These are phyloP conservation scores for Drosera spatulata DNA, from an alignment of 179 eudicot genomes.

Conservation along the genomic window DNA sequence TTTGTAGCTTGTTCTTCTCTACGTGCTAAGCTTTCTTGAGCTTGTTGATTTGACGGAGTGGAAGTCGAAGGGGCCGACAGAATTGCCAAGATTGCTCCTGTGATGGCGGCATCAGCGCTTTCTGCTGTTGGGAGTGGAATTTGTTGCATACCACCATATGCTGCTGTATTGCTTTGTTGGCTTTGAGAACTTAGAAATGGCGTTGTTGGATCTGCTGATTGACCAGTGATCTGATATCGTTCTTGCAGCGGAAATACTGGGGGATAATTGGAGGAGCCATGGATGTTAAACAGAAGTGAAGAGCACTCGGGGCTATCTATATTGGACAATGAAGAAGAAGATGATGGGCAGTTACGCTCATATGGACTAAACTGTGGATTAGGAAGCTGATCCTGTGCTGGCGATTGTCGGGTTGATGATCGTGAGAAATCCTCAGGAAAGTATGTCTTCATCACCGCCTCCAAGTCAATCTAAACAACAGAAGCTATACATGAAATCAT, in stretches of 20 bases:
- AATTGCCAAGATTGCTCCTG: conserved; percentile 52
- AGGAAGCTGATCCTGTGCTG: conserved; percentile 5
- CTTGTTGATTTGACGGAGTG: conserved; percentile 5
- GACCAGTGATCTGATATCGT: conserved; percentile 2
- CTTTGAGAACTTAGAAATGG: background rate
- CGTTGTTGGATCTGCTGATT: conserved; percentile 6
- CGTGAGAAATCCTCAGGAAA: conserved; percentile 29
- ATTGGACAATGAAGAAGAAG: conserved; percentile 44
- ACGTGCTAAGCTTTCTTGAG: conserved; percentile 2
- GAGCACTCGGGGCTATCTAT: conserved; percentile 45
- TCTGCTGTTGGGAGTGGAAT: conserved; percentile 32
- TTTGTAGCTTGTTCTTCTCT: too few species aligned
- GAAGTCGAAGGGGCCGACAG: conserved; percentile 30
- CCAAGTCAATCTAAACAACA: conserved; percentile 20
- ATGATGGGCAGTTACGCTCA: conserved; percentile 28
- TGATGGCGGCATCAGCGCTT: conserved; percentile 48
- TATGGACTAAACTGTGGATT: background rate
- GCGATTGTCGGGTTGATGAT: conserved; percentile 1
- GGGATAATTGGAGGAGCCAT: conserved; percentile 14
- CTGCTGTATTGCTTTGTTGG: background rate
- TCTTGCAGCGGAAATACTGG: conserved; percentile 6
- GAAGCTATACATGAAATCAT: too few species aligned
- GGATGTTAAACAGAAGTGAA: conserved; percentile 27
- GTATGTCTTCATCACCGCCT: conserved; percentile 35
- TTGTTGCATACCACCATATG: conserved; percentile 17